A percentile compares a stretch with the other conserved stretches of the same genome.
phyloP scores from a whole-genome alignment of 306 rosid genomes.

The Abrus pulchellus region DNA sequence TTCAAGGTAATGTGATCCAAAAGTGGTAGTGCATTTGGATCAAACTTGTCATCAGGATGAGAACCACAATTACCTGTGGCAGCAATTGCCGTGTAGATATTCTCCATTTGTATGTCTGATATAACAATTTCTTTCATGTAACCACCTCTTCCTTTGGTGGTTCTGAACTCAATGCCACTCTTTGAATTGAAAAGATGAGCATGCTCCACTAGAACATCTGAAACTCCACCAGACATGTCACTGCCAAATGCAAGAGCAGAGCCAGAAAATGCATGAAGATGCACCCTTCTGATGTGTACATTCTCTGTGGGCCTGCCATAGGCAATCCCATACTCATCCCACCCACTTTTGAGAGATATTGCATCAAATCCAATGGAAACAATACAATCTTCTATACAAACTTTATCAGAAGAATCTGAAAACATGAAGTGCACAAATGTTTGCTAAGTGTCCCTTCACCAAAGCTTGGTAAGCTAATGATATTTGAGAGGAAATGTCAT shows the following conservation, averaged over 20 bases:
- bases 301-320: slow-evolving; percentile 87
- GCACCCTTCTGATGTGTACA: slow-evolving; percentile 82
- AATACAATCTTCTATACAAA: slow-evolving; percentile 90
- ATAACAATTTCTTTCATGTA: slow-evolving; percentile 70
- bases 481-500: slow-evolving; percentile 17
- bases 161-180: slow-evolving; percentile 77
- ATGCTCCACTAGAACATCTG: slow-evolving; percentile 76
- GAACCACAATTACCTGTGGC: slow-evolving; percentile 83
- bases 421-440: slow-evolving; percentile 42
- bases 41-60: slow-evolving; percentile 91
- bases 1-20: slow-evolving; percentile 70
- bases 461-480: neutral
- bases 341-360: slow-evolving; percentile 93
- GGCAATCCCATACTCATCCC: slow-evolving; percentile 94
- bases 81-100: slow-evolving; percentile 66
- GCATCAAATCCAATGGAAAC: slow-evolving; percentile 82
- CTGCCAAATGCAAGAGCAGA: slow-evolving; percentile 93
- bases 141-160: slow-evolving; percentile 93
- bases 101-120: slow-evolving; percentile 74
- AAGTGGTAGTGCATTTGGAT: slow-evolving; percentile 85
- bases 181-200: slow-evolving; percentile 71
- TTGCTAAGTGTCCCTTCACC: slow-evolving; percentile 14
- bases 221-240: slow-evolving; percentile 97
- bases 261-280: slow-evolving; percentile 77
- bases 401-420: slow-evolving; percentile 91